These are phyloP conservation scores for Megacollybia marginata DNA, from an alignment of 768 basidiomycete species.

Conservation along the genomic window DNA sequence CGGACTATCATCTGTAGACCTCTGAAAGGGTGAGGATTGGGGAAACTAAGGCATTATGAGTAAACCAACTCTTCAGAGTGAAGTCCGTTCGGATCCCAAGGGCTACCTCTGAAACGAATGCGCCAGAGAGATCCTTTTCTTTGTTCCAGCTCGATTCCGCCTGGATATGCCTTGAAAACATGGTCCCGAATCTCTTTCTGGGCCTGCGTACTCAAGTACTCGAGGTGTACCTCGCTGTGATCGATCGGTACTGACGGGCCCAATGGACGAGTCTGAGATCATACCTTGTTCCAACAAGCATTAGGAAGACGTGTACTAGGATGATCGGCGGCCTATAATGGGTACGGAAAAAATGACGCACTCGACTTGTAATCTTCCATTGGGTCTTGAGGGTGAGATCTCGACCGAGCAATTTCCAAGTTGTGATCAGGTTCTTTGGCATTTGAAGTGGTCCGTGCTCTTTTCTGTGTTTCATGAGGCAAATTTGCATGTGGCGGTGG, in stretches of 20 bases:
- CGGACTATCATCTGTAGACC: conserved; percentile 54
- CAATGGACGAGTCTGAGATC: too few relatives aligned
- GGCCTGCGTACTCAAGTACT: conserved; percentile 40
- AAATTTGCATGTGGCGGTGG: neutral
- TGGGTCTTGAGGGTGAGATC: conserved; percentile 1
- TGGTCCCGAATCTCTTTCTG: conserved; percentile 50
- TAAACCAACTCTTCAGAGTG: conserved; percentile 22
- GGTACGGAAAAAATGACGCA: too few relatives aligned
- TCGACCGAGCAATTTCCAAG: conserved; percentile 2
- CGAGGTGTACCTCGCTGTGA: conserved; percentile 55
- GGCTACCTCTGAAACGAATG: conserved; percentile 57
- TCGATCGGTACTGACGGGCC: too few relatives aligned
- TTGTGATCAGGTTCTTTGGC: conserved; percentile 10
- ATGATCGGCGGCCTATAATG: neutral
- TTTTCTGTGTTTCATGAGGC: neutral
- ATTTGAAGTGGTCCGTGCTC: conserved; percentile 1
- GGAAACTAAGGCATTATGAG: neutral
- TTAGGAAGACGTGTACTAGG: conserved; percentile 66
- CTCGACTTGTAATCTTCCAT: neutral
- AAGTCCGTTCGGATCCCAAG: conserved; percentile 56
- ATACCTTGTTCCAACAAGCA: conserved; percentile 38
- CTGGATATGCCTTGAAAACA: conserved; percentile 59
- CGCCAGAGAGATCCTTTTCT: conserved; percentile 42
- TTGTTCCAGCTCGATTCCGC: conserved; percentile 47
- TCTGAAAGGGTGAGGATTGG: conserved; percentile 22